Evolutionary conservation across 1,284 basidiomycete genomes (phyloP).

Genomic region (Porogramme epimiltina): DNA sequence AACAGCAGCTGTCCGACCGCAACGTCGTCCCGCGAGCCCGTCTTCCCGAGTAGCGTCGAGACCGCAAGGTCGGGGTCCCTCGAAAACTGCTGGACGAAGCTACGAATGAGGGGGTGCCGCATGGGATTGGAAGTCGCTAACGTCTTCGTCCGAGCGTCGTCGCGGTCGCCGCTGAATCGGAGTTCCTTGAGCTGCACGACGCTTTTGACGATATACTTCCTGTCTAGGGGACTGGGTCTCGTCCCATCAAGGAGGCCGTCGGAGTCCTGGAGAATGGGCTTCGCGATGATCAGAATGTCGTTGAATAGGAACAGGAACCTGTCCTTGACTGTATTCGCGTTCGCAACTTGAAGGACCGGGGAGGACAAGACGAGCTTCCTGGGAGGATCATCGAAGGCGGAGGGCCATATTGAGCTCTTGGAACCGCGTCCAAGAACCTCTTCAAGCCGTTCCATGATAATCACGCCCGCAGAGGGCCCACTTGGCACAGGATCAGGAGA

Average conservation of each 20-base stretch:
- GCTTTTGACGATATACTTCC: conserved; percentile 87
- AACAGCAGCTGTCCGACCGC: conserved; percentile 84
- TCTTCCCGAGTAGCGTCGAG: conserved; percentile 58
- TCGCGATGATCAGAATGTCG: conserved; percentile 89
- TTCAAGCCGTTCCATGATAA: conserved; percentile 68
- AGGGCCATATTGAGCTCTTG: conserved; percentile 61
- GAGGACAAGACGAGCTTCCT: conserved; percentile 83
- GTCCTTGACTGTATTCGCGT: conserved; percentile 93
- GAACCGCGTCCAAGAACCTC: conserved; percentile 64
- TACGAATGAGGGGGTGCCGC: conserved; percentile 62
- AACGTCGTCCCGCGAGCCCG: conserved; percentile 58
- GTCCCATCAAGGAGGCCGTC: conserved; percentile 59
- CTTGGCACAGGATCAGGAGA: conserved; percentile 34
- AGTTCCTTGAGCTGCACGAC: conserved; percentile 79
- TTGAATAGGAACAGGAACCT: conserved; percentile 95
- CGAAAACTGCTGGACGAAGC: conserved; percentile 76
- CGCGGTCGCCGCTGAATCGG: conserved; percentile 66
- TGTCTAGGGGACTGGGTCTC: conserved; percentile 72
- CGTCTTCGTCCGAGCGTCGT: conserved; percentile 51
- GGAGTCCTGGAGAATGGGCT: conserved; percentile 66
- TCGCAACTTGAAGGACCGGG: conserved; percentile 92
- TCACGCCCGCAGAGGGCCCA: conserved; percentile 37
- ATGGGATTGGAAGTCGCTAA: conserved; percentile 36
- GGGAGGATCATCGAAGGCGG: conserved; percentile 80
- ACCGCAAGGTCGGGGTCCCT: conserved; percentile 77